A percentile compares a stretch with the other conserved stretches of the same genome.
Evolutionary conservation across 257 asterid genomes (phyloP).

Genomic region (Henckelia pumila): DNA sequence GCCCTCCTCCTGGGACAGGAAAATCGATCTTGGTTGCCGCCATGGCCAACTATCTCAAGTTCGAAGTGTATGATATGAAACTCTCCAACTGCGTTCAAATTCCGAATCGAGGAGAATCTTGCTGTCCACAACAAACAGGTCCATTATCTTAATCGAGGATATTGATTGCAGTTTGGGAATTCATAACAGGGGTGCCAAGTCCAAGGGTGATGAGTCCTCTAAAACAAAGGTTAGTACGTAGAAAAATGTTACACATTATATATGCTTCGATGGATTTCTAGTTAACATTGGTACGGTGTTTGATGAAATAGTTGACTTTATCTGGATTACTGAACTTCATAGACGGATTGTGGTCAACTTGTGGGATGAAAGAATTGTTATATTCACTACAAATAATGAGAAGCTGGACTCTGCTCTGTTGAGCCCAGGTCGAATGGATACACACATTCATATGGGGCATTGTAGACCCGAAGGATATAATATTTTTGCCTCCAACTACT

Average conservation of each 20-base stretch:
- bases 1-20: slow-evolving; percentile 94
- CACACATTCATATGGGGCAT: slow-evolving; percentile 78
- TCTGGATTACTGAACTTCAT: slow-evolving; percentile 77
- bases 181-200: slow-evolving; percentile 46
- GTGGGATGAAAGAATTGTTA: slow-evolving; percentile 75
- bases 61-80: slow-evolving; percentile 74
- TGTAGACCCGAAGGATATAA: slow-evolving; percentile 57
- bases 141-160: slow-evolving; percentile 73
- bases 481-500: slow-evolving; percentile 52
- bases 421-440: slow-evolving; percentile 82
- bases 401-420: slow-evolving; percentile 74
- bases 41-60: slow-evolving; percentile 74
- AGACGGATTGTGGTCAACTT: slow-evolving; percentile 78
- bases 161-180: slow-evolving; percentile 70
- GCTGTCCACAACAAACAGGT: slow-evolving; percentile 54
- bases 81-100: slow-evolving; percentile 48
- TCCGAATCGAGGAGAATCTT: slow-evolving; percentile 58
- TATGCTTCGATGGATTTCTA: background rate
- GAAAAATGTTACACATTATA: background rate
- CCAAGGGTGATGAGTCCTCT: slow-evolving; percentile 6
- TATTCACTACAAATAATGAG: slow-evolving; percentile 81
- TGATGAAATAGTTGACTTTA: slow-evolving; percentile 49
- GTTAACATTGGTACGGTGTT: background rate
- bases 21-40: slow-evolving; percentile 81
- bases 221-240: slow-evolving; percentile 35